Evolutionary conservation across 2,329 filamentous ascomycete genomes (phyloP), one percentile per base, ranked within the genome.

Genomic region (Diaporthe vexans): DNA sequence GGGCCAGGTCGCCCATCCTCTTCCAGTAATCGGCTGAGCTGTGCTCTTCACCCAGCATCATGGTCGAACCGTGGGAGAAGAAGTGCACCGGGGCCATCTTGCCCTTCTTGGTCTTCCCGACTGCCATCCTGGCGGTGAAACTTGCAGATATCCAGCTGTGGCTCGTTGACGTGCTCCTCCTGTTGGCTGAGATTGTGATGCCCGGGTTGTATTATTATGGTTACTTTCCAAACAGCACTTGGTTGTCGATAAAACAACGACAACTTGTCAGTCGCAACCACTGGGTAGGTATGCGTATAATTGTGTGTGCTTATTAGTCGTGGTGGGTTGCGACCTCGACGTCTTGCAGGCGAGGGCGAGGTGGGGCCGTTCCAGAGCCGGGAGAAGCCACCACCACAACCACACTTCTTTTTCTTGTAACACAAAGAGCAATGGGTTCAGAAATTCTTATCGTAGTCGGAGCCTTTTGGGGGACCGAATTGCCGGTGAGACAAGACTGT

Each of bases 11-110:
- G 63, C 92, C 91, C 77, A 88, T 89, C 76, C 88, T 85, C 79
- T 92, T 91, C 92, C 91, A 93, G 82, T 92, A 93, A 26, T 86
- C 85, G 15, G 91, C 91, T 0, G 90, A 91, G 2, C 84, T 81
- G 19, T 88, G 90, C 77, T 92, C 88, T 79, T 93, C 91, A 48
- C 91, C 91, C 19, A 93, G 83, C 91, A 93, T 93, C 91, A 92
- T 93, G 52, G 91, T 93, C 19, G 91, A 92, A 79, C 92, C 91
- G 87, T 93, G 91, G 3, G 91, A 92, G 82, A 93, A 93, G 82
- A 92, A 90, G 79, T 92, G 89, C 0, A 92, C 90, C 1, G 91
- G 91, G 8, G 90, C 87, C 46, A 73, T 75, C 71, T 56, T 75
- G 61, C 48, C 73, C 48, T 75, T 40, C 2, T 71, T 68, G 0